Evolutionary conservation across 2,329 filamentous ascomycete genomes (phyloP), one percentile per base, ranked within the genome.

Genomic region (Colletotrichum orchidophilum): DNA sequence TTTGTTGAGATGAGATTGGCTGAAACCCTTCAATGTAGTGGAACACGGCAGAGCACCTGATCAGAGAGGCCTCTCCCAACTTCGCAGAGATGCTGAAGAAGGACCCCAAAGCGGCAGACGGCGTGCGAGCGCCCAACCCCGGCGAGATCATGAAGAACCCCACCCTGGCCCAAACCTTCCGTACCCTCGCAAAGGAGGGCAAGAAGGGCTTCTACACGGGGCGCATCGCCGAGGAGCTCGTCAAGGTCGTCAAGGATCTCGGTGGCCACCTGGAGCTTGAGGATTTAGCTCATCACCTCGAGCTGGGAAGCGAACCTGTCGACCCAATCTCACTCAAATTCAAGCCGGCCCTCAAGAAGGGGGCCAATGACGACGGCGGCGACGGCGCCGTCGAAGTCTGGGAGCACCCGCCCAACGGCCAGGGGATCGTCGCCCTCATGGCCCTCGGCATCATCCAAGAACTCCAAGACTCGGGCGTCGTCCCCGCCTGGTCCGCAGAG

Each of bases 381-480:
- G 66, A 50, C 53, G 64, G 53, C 26, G 57, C 63, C 31, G 87
- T 98, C 52, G 91, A 97, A 78, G 85, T 99, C 0, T 98, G 96
- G 96, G 96, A 99, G 78, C 96, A 98, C 79, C 95, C 96, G 42
- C 96, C 96, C 9, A 98, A 98, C 77, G 95, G 96, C 0, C 96
- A 98, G 82, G 96, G 96, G 1, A 95, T 98, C 74, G 94, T 98
- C 2, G 96, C 96, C 0, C 85, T 98, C 35, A 97, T 98, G 92
- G 94, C 96, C 0, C 86, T 99, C 0, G 96, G 96, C 1, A 97
- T 98, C 74, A 85, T 99, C 59, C 92, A 98, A 79, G 91, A 95
- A 78, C 87, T 98, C 1, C 94, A 97, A 81, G 89, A 90, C 70
- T 84, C 87, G 18, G 92, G 92, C 49, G 90, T 90, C 76, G 94